Conservation (phyloP, 192 early-diverging fungal species). For the Backusella morwellensis region DNA sequence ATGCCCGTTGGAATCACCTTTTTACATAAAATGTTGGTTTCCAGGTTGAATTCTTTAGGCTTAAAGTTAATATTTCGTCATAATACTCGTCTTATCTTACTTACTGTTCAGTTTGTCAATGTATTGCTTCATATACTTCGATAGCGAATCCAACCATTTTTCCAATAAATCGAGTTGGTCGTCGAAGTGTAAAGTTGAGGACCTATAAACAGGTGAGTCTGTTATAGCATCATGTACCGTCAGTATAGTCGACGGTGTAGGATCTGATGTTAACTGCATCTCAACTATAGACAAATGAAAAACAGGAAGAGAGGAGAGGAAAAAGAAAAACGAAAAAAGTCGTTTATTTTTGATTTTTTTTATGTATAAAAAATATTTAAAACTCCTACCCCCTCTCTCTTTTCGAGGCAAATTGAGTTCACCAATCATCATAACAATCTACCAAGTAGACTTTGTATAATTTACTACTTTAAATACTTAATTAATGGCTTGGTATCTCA, state of each 20-base stretch:
- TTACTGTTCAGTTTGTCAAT: constrained; percentile 32
- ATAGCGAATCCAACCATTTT: constrained; percentile 44
- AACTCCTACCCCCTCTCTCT: background rate
- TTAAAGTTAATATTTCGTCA: background rate
- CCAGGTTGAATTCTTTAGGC: constrained; percentile 12
- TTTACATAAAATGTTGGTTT: constrained; percentile 10
- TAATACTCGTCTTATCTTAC: background rate
- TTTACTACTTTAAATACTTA: too few relatives aligned
- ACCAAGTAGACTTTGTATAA: too few relatives aligned
- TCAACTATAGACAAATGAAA: background rate
- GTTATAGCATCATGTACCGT: constrained; percentile 47
- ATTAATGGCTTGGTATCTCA: too few relatives aligned
- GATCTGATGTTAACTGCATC: background rate
- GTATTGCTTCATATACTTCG: constrained; percentile 28
- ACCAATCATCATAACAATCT: too few relatives aligned
- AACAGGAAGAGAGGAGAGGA: background rate
- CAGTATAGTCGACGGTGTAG: constrained; percentile 18
- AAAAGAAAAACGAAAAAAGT: background rate
- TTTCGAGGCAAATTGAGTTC: too few relatives aligned
- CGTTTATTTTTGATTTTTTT: background rate
- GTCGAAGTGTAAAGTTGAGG: constrained; percentile 47
- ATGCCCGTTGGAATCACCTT: constrained; percentile 12
- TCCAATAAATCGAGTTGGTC: constrained; percentile 49
- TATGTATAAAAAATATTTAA: background rate
- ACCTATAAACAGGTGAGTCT: constrained; percentile 51